Base-by-base conservation (phyloP, 129 eudicot species). In the Saussurea involucrata region DNA sequence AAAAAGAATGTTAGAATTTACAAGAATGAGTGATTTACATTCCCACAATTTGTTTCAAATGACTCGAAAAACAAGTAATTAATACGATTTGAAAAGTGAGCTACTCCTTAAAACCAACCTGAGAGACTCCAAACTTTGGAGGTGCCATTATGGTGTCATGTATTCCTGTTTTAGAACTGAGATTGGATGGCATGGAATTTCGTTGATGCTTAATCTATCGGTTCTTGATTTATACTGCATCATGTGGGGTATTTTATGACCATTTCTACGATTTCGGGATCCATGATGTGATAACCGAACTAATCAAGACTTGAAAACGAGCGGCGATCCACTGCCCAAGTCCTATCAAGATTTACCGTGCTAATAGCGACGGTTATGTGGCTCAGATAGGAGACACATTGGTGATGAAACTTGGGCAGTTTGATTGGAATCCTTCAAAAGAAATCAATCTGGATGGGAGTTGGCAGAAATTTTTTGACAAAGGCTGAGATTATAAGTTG, bases 251-350 rank as follows among this genome's bases (percentile, higher is more conserved):
- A 66, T 87, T 87, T 82, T 87, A 87, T 22, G 92, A 87, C 60
- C 92, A 87, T 46, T 87, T 87, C 67, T 87, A 87, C 27, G 92
- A 87, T 76, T 87, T 85, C n/a, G 92, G 92, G 67, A 66, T 87
- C 61, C 92, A 72, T 20, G 89, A 85, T 29, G 81, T 78, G 24
- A 82, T 87, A 72, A 85, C 82, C 22, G 92, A 88, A 73, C 49
- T 88, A 36, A 85, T 82, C 2, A 85, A 88, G 66, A 83, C 83
- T 22, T 53, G 92, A 15, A 88, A 75, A 37, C 80, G 92, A 32
- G 89, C 85, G 24, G 87, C 85, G 22, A 76, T 88, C 76, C 90
- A 88, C 63, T 88, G 93, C 61, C 83, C 90, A 32, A 88, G 93
- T 53, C 64, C 72, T 0, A 83, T 88, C n/a, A 88, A 88, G 85